Evolutionary conservation across 345 rosid genomes (phyloP), one percentile per base, ranked within the genome.

Genomic region (Citrus reticulata): DNA sequence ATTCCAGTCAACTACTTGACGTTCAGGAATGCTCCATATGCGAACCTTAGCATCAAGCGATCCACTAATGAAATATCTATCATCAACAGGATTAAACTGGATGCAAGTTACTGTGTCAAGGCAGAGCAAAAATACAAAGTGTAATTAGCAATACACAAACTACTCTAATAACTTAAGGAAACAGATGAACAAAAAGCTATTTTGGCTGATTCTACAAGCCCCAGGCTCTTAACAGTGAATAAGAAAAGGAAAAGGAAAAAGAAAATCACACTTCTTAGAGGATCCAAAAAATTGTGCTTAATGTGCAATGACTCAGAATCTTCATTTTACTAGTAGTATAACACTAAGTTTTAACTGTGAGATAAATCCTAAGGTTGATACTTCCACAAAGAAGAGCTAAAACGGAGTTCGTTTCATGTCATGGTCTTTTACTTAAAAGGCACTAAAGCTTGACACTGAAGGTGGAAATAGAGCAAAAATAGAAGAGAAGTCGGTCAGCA

Each of bases 81-180:
- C 99, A 86, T 96, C 99, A 42, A 90, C 94, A 64, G 98, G 98
- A 87, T 96, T 96, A 82, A 96, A 96, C 82, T 96, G 99, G 89
- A 96, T 93, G 93, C 97, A 96, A 79, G 99, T 96, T 78, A 96
- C 99, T 96, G 94, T 83, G 63, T 32, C 86, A 78, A 83, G 68
- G 76, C 46, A 81, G 81, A 79, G 73, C 40, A 57, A 85, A 39
- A 42, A 57, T 46, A 70, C n/a, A 77, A 72, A 29, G 64, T 19
- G 4, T 6, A 42, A 79, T 83, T 75, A 80, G 82, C 79, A 32
- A 1, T 63, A 63, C 4, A 34, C 11, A 2, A 68, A 75, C 73
- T 63, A 71, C 55, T 64, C n/a, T 57, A 66, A 70, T 62, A 55
- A 54, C 70, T n/a, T 39, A 60, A 83, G 67, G 39, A 34, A 59